These are phyloP conservation scores for Silybum marianum DNA, from an alignment of 129 eudicot genomes.

Conservation along the genomic window DNA sequence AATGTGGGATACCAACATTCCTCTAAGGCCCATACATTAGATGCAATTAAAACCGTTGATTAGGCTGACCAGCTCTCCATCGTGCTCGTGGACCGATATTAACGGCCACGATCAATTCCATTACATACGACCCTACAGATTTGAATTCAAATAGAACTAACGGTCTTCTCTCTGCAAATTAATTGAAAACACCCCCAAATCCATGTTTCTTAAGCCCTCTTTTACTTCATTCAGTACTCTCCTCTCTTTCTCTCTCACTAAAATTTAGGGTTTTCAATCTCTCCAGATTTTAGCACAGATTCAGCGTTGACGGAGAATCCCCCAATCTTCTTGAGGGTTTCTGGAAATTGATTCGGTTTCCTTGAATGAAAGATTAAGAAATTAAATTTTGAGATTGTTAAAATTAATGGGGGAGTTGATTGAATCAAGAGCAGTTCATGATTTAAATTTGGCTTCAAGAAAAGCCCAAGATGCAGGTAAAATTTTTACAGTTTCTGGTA, in stretches of 20 bases:
- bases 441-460: slow-evolving; percentile 80
- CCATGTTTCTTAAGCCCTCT: slow-evolving; percentile 6
- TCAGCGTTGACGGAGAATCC: not conserved
- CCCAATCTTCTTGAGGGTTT: slow-evolving; percentile 14
- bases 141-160: slow-evolving; percentile 38
- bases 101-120: slow-evolving; percentile 31
- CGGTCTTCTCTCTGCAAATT: slow-evolving; percentile 44
- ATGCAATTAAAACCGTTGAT: slow-evolving; percentile 25
- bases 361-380: slow-evolving; percentile 31
- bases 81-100: slow-evolving; percentile 20
- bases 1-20: not conserved
- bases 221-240: not conserved
- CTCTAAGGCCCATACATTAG: not conserved
- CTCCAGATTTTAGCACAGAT: not conserved
- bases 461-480: slow-evolving; percentile 93
- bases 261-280: slow-evolving; percentile 20
- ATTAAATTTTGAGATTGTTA: slow-evolving; percentile 23
- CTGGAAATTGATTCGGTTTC: slow-evolving; percentile 12
- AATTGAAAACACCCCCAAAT: slow-evolving; percentile 29
- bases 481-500: not conserved
- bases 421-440: slow-evolving; percentile 46
- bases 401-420: slow-evolving; percentile 74
- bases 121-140: slow-evolving; percentile 30
- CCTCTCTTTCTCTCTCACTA: not conserved
- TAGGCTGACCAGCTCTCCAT: slow-evolving; percentile 14